Evolutionary conservation across 2,329 filamentous ascomycete genomes (phyloP), one percentile per base, ranked within the genome.

Genomic region (Teratosphaeria epicoccoides): DNA sequence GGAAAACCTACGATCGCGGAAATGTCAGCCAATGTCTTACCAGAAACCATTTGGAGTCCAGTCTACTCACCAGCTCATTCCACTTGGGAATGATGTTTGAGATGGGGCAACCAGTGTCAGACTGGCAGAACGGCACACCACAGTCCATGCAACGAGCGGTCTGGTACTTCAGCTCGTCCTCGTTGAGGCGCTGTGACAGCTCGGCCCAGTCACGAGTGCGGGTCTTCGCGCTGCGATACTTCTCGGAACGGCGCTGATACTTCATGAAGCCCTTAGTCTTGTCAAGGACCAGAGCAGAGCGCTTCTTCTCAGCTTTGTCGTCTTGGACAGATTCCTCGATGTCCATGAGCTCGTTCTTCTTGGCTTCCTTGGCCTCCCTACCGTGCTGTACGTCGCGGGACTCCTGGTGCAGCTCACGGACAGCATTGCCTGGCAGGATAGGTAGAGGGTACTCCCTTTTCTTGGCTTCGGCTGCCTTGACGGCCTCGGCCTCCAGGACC

Each of bases 181-280:
- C 89, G 59, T 87, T 88, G 47, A 97, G 79, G 53, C 91, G 86
- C 63, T 82, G 82, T 53, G 85, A 93, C 46, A 97, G 79, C 73
- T 97, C 91, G 40, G 85, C 86, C 90, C 90, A 97, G 67, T 97
- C 91, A 67, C 90, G 88, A 56, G 83, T 89, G 61, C 91, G 81
- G 43, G 87, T 89, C 69, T 87, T 85, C 4, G 86, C 80, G 64
- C 82, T 83, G 59, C 91, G 85, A 70, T 96, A 96, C 74, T 95
- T 96, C 77, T 97, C 91, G 20, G 85, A 82, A 52, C 89, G 87
- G 50, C 91, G 87, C 68, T 87, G 81, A 74, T 96, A 97, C 72
- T 95, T 93, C 88, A 95, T 96, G 77, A 97, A 97, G 25, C 91
- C 91, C 62, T 83, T 84, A 1, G 91, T 97, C 81, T 97, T 97